A percentile compares a stretch with the other conserved stretches of the same genome.
These are phyloP conservation scores for Colletotrichum tofieldiae DNA, from an alignment of 2,329 filamentous ascomycete species.

Conservation along the genomic window DNA sequence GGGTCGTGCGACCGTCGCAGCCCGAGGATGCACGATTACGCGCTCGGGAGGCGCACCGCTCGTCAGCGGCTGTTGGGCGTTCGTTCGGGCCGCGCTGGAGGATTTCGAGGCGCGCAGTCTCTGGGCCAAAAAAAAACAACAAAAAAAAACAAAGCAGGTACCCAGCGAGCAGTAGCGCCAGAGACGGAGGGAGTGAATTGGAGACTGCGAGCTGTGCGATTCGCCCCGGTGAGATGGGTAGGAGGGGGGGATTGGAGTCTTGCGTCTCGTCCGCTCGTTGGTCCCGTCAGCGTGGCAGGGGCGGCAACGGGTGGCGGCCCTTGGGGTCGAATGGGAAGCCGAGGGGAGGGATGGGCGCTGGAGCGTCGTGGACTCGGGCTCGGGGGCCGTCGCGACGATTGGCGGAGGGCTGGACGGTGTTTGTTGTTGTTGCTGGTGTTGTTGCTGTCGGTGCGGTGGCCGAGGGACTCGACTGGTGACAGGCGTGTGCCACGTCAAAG, in stretches of 20 bases:
- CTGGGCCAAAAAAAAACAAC: background rate
- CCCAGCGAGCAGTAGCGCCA: background rate
- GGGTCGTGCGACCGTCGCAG: conserved; percentile 1
- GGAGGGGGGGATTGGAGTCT: background rate
- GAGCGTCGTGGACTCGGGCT: no score
- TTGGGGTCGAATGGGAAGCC: background rate
- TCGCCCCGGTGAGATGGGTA: background rate
- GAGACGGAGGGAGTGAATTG: background rate
- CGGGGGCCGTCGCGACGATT: background rate
- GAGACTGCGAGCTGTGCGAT: background rate
- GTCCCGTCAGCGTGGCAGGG: conserved; percentile 16
- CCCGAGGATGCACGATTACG: background rate
- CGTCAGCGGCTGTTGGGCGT: conserved; percentile 2
- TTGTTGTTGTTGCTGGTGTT: background rate
- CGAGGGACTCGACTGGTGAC: no score
- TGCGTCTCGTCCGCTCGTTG: conserved; percentile 11
- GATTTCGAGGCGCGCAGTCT: background rate
- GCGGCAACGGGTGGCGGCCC: background rate
- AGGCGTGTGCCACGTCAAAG: conserved; percentile 17
- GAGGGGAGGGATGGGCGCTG: background rate
- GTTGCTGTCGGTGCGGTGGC: background rate
- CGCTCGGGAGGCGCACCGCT: background rate
- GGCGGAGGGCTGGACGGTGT: background rate
- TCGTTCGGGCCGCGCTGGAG: background rate
- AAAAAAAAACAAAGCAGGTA: background rate